Percentiles rank a stretch among this genome's conserved stretches.
Evolutionary conservation across 2,329 filamentous ascomycete genomes (phyloP).

Genomic region (Ophiobolus disseminans): DNA sequence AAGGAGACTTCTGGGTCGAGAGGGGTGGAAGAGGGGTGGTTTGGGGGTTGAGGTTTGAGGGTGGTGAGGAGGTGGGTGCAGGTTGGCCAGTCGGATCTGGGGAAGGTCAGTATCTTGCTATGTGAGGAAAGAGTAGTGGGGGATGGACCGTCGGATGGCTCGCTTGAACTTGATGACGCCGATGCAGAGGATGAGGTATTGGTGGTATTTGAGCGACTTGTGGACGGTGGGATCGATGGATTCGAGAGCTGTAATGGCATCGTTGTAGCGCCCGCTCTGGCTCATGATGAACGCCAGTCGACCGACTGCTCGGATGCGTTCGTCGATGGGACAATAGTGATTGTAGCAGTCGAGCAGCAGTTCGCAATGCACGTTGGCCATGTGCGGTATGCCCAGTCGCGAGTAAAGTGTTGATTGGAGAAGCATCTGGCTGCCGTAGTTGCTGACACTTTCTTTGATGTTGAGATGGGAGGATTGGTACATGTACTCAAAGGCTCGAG

Average conservation of each 20-base stretch:
- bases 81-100: conserved; percentile 63
- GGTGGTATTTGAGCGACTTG: conserved; percentile 77
- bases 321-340: conserved; percentile 71
- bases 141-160: conserved; percentile 61
- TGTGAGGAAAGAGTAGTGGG: conserved; percentile 15
- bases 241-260: conserved; percentile 68
- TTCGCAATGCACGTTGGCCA: conserved; percentile 70
- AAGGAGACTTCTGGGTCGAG: conserved; percentile 66
- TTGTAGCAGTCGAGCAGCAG: conserved; percentile 78
- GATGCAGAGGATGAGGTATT: conserved; percentile 73
- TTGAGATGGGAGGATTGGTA: conserved; percentile 84
- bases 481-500: conserved; percentile 75
- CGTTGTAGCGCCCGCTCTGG: conserved; percentile 72
- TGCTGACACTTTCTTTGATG: conserved; percentile 75
- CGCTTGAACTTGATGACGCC: conserved; percentile 70
- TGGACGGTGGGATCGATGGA: conserved; percentile 66
- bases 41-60: conserved; percentile 60
- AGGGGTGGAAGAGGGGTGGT: conserved; percentile 47
- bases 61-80: conserved; percentile 65
- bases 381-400: conserved; percentile 69
- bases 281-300: conserved; percentile 71
- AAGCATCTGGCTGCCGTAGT: conserved; percentile 76
- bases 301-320: conserved; percentile 77
- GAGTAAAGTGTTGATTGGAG: conserved; percentile 77
- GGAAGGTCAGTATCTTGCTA: not conserved